Conservation (phyloP, 768 basidiomycete species). For the Tephrocybe sp. region DNA sequence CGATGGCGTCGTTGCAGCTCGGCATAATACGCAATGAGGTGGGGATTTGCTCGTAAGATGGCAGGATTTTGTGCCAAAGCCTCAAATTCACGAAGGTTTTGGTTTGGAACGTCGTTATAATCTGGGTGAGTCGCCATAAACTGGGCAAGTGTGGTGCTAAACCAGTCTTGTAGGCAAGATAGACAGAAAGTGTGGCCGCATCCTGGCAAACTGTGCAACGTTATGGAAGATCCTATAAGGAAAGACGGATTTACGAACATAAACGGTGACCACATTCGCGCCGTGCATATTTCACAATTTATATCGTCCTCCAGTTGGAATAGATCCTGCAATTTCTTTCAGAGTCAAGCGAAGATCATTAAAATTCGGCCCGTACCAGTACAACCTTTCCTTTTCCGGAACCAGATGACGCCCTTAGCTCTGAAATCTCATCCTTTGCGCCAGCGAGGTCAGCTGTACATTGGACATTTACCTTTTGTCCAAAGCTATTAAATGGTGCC, state of each 20-base stretch:
- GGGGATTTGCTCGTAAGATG: conserved; percentile 25
- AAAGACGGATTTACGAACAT: conserved; percentile 41
- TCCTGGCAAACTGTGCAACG: conserved; percentile 46
- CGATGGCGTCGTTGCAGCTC: conserved; percentile 29
- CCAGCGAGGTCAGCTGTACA: conserved; percentile 28
- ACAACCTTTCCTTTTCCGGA: conserved; percentile 29
- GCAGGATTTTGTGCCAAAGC: conserved; percentile 24
- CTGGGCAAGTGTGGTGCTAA: conserved; percentile 45
- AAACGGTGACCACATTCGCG: conserved; percentile 66
- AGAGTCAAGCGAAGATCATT: conserved; percentile 5
- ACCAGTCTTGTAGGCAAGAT: conserved; percentile 59
- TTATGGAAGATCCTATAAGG: not conserved
- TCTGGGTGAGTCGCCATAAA: conserved; percentile 49
- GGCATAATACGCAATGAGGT: conserved; percentile 25
- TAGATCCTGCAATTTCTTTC: conserved; percentile 33
- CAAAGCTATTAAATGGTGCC: not conserved
- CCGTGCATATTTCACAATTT: conserved; percentile 65
- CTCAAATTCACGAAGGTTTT: conserved; percentile 16
- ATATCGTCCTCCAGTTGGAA: conserved; percentile 51
- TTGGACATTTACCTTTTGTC: conserved; percentile 31
- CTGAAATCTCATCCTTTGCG: conserved; percentile 26
- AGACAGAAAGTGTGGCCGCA: conserved; percentile 77
- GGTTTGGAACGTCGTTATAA: conserved; percentile 33
- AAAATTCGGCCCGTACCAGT: conserved; percentile 31
- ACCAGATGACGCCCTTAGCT: conserved; percentile 23